These are phyloP conservation scores for Gracilaria domingensis DNA, from an alignment of 23 red algal genomes.

Conservation along the genomic window DNA sequence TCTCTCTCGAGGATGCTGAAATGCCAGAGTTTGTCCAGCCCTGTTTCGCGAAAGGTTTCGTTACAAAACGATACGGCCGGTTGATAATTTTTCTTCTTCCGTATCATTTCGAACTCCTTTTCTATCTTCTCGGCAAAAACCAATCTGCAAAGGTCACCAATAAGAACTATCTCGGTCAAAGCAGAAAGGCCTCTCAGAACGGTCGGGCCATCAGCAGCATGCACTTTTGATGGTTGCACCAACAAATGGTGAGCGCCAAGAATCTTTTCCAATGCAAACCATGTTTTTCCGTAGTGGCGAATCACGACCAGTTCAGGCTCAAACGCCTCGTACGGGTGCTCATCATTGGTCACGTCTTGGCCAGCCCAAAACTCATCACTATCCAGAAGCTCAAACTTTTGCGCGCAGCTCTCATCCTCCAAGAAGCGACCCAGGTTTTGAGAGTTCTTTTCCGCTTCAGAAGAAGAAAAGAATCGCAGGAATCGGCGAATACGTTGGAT, in stretches of 20 bases:
- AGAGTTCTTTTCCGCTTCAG: neutral
- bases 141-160: neutral
- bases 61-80: neutral
- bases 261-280: conserved; percentile 9
- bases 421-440: conserved; percentile 4
- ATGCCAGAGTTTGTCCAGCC: conserved; percentile 1
- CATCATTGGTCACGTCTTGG: neutral
- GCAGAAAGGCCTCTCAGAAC: neutral
- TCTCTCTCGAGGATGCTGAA: neutral
- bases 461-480: neutral
- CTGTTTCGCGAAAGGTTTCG: neutral
- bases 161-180: conserved; percentile 5
- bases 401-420: neutral
- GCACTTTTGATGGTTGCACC: neutral
- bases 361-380: conserved; percentile 6
- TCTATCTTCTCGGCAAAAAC: neutral
- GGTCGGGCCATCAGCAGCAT: neutral
- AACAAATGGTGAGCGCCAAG: neutral
- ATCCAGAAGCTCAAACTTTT: conserved; percentile 5
- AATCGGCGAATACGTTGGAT: neutral
- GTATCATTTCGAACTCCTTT: neutral
- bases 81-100: neutral
- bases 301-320: neutral
- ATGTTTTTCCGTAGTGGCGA: conserved; percentile 2
- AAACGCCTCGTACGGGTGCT: neutral